Evolutionary conservation across 202 grass and related monocot genomes (phyloP), one percentile per base, ranked within the genome.

Genomic region (Eragrostis tef): DNA sequence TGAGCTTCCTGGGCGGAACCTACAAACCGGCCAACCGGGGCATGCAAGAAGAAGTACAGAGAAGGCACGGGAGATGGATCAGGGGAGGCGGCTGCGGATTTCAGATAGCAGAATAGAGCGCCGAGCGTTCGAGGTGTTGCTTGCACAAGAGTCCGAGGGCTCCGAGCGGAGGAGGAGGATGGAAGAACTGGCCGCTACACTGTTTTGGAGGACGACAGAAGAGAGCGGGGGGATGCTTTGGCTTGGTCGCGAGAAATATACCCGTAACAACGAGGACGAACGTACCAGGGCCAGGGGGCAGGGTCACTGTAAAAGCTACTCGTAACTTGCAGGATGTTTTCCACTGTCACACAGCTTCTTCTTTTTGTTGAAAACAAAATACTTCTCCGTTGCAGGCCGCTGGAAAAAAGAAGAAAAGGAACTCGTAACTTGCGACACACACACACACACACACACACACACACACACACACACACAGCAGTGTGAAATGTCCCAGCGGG

Each of bases 251-350:
- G 52, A 34, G 42, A 75, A 77, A 71, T 85, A 85, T 54, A 41
- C 61, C 68, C 46, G 44, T 19, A 77, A 76, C 34, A 78, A 65
- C 39, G 48, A 56, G 79, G 36, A 67, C 64, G 82, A 50, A 71
- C 36, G 77, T 77, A 70, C 39, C 67, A 58, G 71, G 54, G 24
- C 2, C 70, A 44, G 13, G 7, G 36, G 29, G 63, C 48, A 64
- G 64, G 53, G 19, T 22, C 49, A 81, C 78, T 43, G 77, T 77
- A 81, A 77, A 88, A 47, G 71, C 77, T 46, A 48, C 41, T 59
- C n/a, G n/a, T n/a, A n/a, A n/a, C n/a, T 39, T 13, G 5, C 63
- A 31, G 57, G 3, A 64, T 43, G 6, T 44, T 27, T 27, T 10
- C 5, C 67, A 19, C 9, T 57, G 19, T 11, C 17, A 26, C 39